These are phyloP conservation scores for Radiomyces spectabilis DNA, from an alignment of 192 early-diverging fungal genomes.

Conservation along the genomic window DNA sequence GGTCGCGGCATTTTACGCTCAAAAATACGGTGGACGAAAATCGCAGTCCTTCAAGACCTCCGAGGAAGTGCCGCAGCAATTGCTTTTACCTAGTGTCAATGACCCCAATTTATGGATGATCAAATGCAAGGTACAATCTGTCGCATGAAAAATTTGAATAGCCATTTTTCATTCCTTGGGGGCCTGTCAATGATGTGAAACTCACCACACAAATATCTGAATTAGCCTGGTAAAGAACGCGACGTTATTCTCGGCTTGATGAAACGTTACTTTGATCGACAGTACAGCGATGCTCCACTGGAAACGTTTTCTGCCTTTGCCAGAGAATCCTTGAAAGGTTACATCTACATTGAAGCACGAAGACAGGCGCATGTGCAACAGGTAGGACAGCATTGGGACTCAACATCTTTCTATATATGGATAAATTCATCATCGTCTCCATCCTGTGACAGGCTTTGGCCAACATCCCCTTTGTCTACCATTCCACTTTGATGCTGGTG, in stretches of 20 bases:
- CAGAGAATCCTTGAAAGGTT: constrained; percentile 79
- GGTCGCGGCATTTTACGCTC: constrained; percentile 65
- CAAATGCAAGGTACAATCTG: constrained; percentile 53
- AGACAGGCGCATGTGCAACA: constrained; percentile 71
- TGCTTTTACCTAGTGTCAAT: constrained; percentile 77
- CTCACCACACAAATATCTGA: too few species aligned
- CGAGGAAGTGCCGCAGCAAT: constrained; percentile 62
- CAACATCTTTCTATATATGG: not conserved
- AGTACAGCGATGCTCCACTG: constrained; percentile 49
- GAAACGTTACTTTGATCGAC: constrained; percentile 64
- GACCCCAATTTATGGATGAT: constrained; percentile 93
- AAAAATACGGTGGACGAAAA: constrained; percentile 63
- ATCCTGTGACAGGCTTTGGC: constrained; percentile 2
- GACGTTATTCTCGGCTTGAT: constrained; percentile 78
- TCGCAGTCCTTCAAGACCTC: constrained; percentile 36
- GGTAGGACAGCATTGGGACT: constrained; percentile 9
- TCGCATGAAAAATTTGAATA: not conserved
- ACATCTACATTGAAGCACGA: constrained; percentile 87
- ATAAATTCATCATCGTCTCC: not conserved
- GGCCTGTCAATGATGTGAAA: too few species aligned
- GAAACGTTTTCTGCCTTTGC: constrained; percentile 78
- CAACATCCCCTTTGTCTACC: constrained; percentile 70
- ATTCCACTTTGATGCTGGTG: constrained; percentile 66
- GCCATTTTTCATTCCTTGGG: too few species aligned
- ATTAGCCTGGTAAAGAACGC: constrained; percentile 75